These are phyloP conservation scores for Leccinellum albellum DNA, from an alignment of 768 basidiomycete genomes.

Conservation along the genomic window DNA sequence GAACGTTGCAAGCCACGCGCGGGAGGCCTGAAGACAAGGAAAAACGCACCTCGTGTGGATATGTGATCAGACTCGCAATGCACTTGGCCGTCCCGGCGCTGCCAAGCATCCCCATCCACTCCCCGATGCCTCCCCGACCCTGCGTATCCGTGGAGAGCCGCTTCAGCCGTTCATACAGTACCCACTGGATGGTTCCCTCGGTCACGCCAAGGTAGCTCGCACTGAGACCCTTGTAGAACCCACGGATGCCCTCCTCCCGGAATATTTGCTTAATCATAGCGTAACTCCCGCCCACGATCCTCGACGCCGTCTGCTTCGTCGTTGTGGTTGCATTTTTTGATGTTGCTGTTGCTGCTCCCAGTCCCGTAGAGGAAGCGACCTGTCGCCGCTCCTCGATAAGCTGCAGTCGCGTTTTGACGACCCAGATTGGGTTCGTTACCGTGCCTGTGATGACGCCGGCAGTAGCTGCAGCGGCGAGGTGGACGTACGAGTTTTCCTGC, in stretches of 20 bases:
- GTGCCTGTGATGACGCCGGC: constrained; percentile 87
- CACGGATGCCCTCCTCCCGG: constrained; percentile 75
- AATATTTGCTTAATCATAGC: constrained; percentile 69
- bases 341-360: background rate
- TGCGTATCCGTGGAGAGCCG: constrained; percentile 52
- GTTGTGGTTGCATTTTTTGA: background rate
- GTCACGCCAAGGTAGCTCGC: constrained; percentile 95
- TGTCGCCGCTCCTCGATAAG: constrained; percentile 42
- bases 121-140: constrained; percentile 51
- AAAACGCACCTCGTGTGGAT: constrained; percentile 87
- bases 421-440: constrained; percentile 98
- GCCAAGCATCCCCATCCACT: constrained; percentile 81
- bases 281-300: constrained; percentile 51
- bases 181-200: constrained; percentile 97
- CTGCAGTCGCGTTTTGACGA: constrained; percentile 95
- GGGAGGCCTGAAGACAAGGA: background rate
- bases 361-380: background rate
- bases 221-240: constrained; percentile 93
- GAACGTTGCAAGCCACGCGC: too few relatives aligned
- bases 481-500: constrained; percentile 79
- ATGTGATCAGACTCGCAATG: constrained; percentile 91
- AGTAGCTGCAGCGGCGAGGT: constrained; percentile 78
- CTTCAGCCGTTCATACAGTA: constrained; percentile 91
- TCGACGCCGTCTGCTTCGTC: constrained; percentile 12
- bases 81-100: constrained; percentile 93